phyloP scores from a whole-genome alignment of 2,329 filamentous ascomycete species.

The Stagonosporopsis rhizophila region DNA sequence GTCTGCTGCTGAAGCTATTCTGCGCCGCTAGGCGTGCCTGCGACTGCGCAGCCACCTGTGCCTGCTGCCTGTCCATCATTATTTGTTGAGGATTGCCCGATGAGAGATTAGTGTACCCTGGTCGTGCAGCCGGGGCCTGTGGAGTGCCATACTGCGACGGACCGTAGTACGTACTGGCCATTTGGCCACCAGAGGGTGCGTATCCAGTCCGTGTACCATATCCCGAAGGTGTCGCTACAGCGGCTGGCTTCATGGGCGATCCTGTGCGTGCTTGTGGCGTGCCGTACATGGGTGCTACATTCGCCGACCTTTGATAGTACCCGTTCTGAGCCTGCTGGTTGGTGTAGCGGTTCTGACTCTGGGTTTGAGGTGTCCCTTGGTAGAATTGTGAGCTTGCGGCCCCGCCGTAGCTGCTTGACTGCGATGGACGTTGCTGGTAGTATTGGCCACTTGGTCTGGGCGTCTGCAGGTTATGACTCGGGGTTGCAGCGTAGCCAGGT shows the following conservation, averaged over 20 bases:
- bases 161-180: slow-evolving; percentile 45
- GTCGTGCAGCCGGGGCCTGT: slow-evolving; percentile 34
- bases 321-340: slow-evolving; percentile 38
- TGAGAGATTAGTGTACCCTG: slow-evolving; percentile 29
- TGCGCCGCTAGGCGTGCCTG: slow-evolving; percentile 48
- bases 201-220: slow-evolving; percentile 41
- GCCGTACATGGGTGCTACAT: slow-evolving; percentile 44
- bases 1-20: slow-evolving; percentile 43
- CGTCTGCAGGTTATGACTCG: slow-evolving; percentile 43
- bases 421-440: slow-evolving; percentile 41
- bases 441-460: slow-evolving; percentile 40
- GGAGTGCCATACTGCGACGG: slow-evolving; percentile 43
- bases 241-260: slow-evolving; percentile 48
- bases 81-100: slow-evolving; percentile 43
- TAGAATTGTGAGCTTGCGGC: slow-evolving; percentile 43
- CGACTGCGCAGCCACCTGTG: slow-evolving; percentile 41
- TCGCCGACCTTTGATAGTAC: slow-evolving; percentile 45
- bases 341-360: slow-evolving; percentile 43
- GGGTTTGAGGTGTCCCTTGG: slow-evolving; percentile 42
- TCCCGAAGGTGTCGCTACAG: slow-evolving; percentile 29
- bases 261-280: slow-evolving; percentile 43
- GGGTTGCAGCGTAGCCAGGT: slow-evolving; percentile 37
- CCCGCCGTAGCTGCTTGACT: slow-evolving; percentile 38
- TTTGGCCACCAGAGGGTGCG: slow-evolving; percentile 38
- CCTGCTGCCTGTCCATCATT: slow-evolving; percentile 46